Conservation (phyloP, 257 asterid species). For the Sherardia arvensis region DNA sequence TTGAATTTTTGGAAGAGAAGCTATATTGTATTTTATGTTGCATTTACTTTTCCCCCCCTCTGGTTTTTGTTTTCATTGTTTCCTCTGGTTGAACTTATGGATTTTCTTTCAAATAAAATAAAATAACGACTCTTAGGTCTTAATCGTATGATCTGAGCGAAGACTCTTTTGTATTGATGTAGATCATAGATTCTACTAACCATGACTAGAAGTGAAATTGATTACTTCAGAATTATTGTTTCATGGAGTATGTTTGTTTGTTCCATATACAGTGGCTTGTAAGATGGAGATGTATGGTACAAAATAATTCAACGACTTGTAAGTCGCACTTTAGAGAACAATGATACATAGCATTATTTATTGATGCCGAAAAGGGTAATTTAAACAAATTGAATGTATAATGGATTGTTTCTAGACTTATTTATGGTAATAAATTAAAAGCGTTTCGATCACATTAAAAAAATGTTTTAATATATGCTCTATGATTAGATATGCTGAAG, state of each 20-base stretch:
- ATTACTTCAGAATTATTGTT: background rate
- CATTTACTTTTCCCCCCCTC: background rate
- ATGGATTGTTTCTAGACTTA: background rate
- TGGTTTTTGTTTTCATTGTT: no score
- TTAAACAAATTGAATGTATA: background rate
- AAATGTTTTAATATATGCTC: background rate
- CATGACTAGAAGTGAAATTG: background rate
- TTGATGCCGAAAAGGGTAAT: background rate
- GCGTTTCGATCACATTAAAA: background rate
- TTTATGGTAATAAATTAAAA: background rate
- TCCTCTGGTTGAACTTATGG: no score
- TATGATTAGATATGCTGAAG: background rate
- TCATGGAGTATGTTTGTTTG: background rate
- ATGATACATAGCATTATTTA: background rate
- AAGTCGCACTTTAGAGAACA: background rate
- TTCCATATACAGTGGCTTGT: background rate
- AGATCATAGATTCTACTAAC: no score
- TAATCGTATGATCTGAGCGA: background rate
- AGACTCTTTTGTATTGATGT: no score
- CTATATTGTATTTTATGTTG: background rate
- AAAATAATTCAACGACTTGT: background rate
- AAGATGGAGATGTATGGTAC: background rate
- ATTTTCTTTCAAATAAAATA: no score
- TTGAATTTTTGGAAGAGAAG: no score
- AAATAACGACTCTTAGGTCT: background rate